Evolutionary conservation across 2,329 filamentous ascomycete species (phyloP).

Genomic region (Fusarium foetens): DNA sequence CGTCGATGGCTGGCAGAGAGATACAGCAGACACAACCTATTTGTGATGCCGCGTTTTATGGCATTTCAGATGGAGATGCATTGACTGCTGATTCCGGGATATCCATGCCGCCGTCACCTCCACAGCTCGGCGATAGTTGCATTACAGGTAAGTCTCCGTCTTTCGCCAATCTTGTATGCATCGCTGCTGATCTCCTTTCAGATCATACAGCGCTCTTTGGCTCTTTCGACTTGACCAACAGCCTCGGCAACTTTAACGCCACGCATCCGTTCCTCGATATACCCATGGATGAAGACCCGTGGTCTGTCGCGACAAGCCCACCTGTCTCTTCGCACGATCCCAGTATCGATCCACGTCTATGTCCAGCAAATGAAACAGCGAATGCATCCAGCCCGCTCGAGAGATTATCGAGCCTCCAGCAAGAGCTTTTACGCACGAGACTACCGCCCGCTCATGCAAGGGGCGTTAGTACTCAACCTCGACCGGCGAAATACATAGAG

Average conservation of each 20-base stretch:
- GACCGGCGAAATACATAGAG: background rate
- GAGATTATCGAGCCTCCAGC: background rate
- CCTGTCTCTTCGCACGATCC: background rate
- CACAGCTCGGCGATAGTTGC: background rate
- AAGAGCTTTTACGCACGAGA: background rate
- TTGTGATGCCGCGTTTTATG: background rate
- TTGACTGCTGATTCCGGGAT: background rate
- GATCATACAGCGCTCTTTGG: background rate
- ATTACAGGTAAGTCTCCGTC: background rate
- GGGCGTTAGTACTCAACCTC: background rate
- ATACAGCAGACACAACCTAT: background rate
- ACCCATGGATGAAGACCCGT: background rate
- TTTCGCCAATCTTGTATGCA: background rate
- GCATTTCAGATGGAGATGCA: background rate
- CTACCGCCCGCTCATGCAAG: background rate
- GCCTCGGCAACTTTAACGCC: background rate
- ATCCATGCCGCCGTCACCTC: slow-evolving; percentile 1
- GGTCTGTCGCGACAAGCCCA: background rate
- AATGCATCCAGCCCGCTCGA: background rate
- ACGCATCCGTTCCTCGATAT: background rate
- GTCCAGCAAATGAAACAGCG: background rate
- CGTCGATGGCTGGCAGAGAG: background rate
- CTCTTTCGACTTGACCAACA: background rate
- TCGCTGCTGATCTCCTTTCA: background rate
- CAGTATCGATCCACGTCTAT: background rate